Conservation (phyloP, 345 rosid species). For the Ceriops tagal region DNA sequence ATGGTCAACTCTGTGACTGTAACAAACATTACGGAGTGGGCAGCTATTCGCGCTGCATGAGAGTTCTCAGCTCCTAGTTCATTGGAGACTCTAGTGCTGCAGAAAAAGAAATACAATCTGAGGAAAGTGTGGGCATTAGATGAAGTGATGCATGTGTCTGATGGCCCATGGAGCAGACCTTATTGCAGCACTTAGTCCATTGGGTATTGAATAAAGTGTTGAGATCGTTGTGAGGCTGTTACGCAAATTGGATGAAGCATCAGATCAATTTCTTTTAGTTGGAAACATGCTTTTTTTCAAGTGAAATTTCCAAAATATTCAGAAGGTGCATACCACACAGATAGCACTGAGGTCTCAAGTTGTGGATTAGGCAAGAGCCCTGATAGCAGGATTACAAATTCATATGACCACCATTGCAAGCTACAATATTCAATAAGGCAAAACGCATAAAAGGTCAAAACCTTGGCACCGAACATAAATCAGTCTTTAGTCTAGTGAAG, state of each 20-base stretch:
- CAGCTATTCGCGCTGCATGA: slow-evolving; percentile 10
- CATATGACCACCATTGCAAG: slow-evolving; percentile 24
- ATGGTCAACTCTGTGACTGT: slow-evolving; percentile 8
- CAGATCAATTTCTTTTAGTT: neutral
- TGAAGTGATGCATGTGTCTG: neutral
- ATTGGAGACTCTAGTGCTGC: slow-evolving; percentile 25
- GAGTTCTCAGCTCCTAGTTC: slow-evolving; percentile 22
- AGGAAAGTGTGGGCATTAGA: neutral
- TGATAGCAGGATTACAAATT: slow-evolving; percentile 11
- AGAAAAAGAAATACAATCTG: neutral
- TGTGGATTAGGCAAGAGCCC: slow-evolving; percentile 20
- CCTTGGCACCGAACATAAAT: too few species aligned
- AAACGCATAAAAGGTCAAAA: neutral
- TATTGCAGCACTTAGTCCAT: slow-evolving; percentile 25
- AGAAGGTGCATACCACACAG: slow-evolving; percentile 11
- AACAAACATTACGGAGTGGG: neutral
- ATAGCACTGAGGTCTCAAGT: slow-evolving; percentile 21
- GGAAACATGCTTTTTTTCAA: neutral
- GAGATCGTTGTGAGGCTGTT: slow-evolving; percentile 20
- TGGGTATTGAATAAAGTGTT: slow-evolving; percentile 10
- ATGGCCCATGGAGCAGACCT: slow-evolving; percentile 4
- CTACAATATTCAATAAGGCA: neutral
- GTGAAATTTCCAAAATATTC: neutral
- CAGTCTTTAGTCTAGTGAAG: neutral
- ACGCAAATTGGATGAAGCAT: neutral